Percentiles rank a stretch among this genome's conserved stretches.
phyloP scores from a whole-genome alignment of 805 yeast species.

The Starmerella geochares region DNA sequence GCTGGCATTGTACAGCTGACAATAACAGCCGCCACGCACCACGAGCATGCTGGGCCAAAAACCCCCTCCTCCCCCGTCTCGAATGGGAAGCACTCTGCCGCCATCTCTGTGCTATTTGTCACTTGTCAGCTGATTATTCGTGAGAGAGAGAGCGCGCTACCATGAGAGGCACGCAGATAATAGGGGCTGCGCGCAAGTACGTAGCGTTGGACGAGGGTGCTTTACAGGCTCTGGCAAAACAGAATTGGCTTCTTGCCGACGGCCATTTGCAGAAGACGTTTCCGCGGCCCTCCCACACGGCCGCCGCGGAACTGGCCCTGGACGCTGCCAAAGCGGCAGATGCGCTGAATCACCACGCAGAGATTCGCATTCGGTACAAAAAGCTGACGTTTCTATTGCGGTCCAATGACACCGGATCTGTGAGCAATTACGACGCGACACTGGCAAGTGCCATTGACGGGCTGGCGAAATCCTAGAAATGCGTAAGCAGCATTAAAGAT shows the following conservation, averaged over 20 bases:
- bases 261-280: conserved; percentile 17
- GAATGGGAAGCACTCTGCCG: too few relatives aligned
- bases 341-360: conserved; percentile 24
- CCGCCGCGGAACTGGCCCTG: conserved; percentile 22
- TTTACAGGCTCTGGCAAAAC: conserved; percentile 5
- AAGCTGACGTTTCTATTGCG: conserved; percentile 19
- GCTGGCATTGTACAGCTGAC: too few relatives aligned
- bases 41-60: too few relatives aligned
- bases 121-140: not conserved
- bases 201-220: not conserved
- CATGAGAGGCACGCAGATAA: not conserved
- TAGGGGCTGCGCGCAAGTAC: conserved; percentile 2
- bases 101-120: too few relatives aligned
- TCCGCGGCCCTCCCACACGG: conserved; percentile 22
- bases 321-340: conserved; percentile 22
- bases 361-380: conserved; percentile 21
- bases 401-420: conserved; percentile 20
- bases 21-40: too few relatives aligned
- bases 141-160: too few relatives aligned
- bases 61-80: too few relatives aligned
- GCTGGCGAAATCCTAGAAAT: not conserved
- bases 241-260: conserved; percentile 15
- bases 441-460: conserved; percentile 21
- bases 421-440: conserved; percentile 20
- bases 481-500: not conserved